These are phyloP conservation scores for Fomitopsis pinicola DNA, from an alignment of 1,284 basidiomycete genomes.

Conservation along the genomic window DNA sequence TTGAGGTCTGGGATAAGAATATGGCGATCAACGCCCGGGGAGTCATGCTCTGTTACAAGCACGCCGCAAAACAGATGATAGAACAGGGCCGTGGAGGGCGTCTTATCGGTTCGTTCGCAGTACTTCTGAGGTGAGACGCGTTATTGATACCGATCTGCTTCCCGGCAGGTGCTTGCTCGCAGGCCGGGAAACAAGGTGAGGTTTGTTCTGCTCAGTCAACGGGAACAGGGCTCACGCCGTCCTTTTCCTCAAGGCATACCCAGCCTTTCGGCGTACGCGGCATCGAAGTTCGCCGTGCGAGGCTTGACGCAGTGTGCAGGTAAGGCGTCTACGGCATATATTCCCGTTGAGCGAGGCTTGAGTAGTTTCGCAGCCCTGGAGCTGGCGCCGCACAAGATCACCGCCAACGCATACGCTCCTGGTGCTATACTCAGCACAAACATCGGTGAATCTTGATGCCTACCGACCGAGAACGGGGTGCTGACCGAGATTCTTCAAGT, in stretches of 20 bases:
- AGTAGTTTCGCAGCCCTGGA: background rate
- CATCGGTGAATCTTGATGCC: background rate
- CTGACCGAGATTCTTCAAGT: background rate
- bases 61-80: conserved; percentile 29
- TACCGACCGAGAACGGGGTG: background rate
- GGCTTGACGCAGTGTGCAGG: conserved; percentile 3
- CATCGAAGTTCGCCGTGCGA: conserved; percentile 3
- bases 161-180: background rate
- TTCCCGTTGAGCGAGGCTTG: background rate
- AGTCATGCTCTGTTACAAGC: conserved; percentile 30
- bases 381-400: background rate
- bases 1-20: conserved; percentile 22
- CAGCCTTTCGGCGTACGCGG: background rate
- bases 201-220: background rate
- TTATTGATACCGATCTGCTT: background rate
- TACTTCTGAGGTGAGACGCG: background rate
- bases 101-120: conserved; percentile 23
- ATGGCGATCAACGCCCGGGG: conserved; percentile 28
- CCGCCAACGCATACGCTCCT: conserved; percentile 9
- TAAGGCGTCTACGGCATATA: background rate
- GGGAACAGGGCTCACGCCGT: no score
- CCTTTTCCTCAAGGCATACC: background rate
- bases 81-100: conserved; percentile 31
- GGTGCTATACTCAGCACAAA: conserved; percentile 2
- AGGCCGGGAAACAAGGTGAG: background rate